phyloP scores from a whole-genome alignment of 208 protist genomes.

The Wallacemonas rigidus region DNA sequence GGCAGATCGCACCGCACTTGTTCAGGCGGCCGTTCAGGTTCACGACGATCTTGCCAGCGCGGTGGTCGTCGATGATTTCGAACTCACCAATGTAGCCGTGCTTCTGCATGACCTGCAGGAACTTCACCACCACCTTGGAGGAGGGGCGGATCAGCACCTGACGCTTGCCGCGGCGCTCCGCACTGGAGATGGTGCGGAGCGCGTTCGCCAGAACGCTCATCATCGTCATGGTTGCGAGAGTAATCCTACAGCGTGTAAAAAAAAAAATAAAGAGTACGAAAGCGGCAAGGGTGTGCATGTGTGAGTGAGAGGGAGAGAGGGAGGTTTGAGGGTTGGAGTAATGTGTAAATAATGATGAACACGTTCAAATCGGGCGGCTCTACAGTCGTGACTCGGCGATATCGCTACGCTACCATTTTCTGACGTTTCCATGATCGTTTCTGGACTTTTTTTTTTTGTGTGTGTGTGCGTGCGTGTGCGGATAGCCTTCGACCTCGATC shows the following conservation, averaged over 20 bases:
- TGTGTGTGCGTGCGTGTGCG: too few relatives aligned
- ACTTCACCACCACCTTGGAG: constrained; percentile 99
- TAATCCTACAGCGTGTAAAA: constrained; percentile 3
- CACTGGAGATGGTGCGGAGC: constrained; percentile 98
- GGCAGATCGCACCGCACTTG: constrained; percentile 99
- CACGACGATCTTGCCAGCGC: constrained; percentile 99
- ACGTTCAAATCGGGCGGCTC: too few relatives aligned
- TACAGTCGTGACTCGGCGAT: too few relatives aligned
- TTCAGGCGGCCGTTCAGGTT: constrained; percentile 99
- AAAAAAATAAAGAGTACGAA: constrained; percentile 21
- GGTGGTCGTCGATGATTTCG: constrained; percentile 99
- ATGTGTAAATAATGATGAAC: too few relatives aligned
- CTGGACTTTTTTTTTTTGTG: too few relatives aligned
- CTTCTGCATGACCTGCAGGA: constrained; percentile 99
- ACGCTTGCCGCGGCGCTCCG: constrained; percentile 99
- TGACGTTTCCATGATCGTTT: too few relatives aligned
- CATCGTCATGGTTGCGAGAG: constrained; percentile 96
- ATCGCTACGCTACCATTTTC: too few relatives aligned
- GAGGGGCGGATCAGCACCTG: constrained; percentile 99
- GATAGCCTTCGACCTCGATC: too few relatives aligned
- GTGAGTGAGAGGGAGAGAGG: not conserved
- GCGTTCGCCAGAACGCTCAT: constrained; percentile 99
- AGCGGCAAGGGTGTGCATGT: not conserved
- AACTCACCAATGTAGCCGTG: constrained; percentile 99
- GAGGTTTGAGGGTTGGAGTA: not conserved